phyloP scores from a whole-genome alignment of 108 stramenopile genomes.

The Thalassiosira profunda region DNA sequence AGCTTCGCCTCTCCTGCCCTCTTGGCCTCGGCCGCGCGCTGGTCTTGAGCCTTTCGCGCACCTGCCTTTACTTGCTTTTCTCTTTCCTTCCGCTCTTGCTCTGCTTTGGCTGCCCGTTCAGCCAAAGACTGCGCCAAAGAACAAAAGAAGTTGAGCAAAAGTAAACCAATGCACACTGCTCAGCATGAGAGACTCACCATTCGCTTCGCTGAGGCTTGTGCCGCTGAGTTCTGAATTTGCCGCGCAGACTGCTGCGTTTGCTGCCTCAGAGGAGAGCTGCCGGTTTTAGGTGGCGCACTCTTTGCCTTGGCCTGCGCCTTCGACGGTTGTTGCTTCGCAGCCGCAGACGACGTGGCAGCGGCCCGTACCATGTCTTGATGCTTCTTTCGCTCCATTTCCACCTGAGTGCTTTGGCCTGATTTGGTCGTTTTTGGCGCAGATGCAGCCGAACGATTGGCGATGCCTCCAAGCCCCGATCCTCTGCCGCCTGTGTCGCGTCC shows the following conservation, averaged over 20 bases:
- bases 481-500: slow-evolving; percentile 4
- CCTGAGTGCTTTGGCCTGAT: slow-evolving; percentile 12
- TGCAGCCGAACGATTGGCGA: slow-evolving; percentile 2
- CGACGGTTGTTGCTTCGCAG: neutral
- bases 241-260: too few relatives aligned
- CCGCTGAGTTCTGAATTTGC: slow-evolving; percentile 4
- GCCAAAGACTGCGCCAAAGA: too few relatives aligned
- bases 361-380: slow-evolving; percentile 32
- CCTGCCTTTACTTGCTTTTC: neutral
- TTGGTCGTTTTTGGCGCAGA: slow-evolving; percentile 4
- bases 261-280: neutral
- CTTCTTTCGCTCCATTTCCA: slow-evolving; percentile 36
- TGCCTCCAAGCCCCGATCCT: slow-evolving; percentile 9
- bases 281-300: neutral
- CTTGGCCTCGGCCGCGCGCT: neutral
- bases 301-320: neutral
- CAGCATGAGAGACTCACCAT: too few relatives aligned
- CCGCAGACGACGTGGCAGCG: neutral
- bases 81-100: neutral
- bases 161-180: too few relatives aligned
- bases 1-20: neutral
- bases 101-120: slow-evolving; percentile 6
- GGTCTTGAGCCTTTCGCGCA: neutral
- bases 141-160: too few relatives aligned
- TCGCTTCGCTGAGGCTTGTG: neutral